phyloP scores from a whole-genome alignment of 805 yeast species.

The Metschnikowia noctiluminum region DNA sequence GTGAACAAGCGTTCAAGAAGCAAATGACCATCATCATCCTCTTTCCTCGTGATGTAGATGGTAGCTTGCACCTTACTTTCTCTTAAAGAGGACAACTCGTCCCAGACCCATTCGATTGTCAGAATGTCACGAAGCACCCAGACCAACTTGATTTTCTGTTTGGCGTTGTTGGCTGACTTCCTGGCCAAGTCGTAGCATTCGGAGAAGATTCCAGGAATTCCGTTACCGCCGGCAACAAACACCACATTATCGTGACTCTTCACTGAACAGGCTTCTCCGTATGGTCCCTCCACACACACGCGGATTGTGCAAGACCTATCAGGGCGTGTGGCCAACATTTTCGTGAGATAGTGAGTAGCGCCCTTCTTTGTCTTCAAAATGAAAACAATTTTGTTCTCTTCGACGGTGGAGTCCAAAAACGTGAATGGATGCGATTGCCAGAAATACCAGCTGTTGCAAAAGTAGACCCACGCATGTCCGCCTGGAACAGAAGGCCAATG shows the following conservation, averaged over 20 bases:
- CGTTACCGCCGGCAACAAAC: slow-evolving; percentile 62
- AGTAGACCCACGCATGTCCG: slow-evolving; percentile 53
- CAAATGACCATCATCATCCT: slow-evolving; percentile 2
- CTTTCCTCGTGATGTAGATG: slow-evolving; percentile 39
- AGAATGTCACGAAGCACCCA: slow-evolving; percentile 26
- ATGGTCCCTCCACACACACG: slow-evolving; percentile 57
- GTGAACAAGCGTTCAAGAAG: slow-evolving; percentile 6
- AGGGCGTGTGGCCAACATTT: slow-evolving; percentile 25
- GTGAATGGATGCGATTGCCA: slow-evolving; percentile 80
- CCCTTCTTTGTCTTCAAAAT: slow-evolving; percentile 54
- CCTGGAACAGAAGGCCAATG: slow-evolving; percentile 53
- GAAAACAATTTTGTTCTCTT: slow-evolving; percentile 30
- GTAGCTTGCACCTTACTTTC: slow-evolving; percentile 26
- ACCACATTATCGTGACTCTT: slow-evolving; percentile 44
- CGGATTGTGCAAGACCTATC: slow-evolving; percentile 32
- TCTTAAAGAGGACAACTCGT: slow-evolving; percentile 21
- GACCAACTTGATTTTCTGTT: slow-evolving; percentile 19
- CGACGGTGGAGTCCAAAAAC: slow-evolving; percentile 34
- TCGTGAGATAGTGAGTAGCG: slow-evolving; percentile 42
- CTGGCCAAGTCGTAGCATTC: slow-evolving; percentile 31
- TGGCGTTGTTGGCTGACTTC: background rate
- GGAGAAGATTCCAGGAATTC: slow-evolving; percentile 54
- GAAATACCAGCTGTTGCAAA: slow-evolving; percentile 47
- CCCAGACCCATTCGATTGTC: slow-evolving; percentile 24
- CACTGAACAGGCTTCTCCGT: slow-evolving; percentile 50